These are phyloP conservation scores for Coemansia sp. DNA, from an alignment of 371 early-diverging fungal genomes.

Conservation along the genomic window DNA sequence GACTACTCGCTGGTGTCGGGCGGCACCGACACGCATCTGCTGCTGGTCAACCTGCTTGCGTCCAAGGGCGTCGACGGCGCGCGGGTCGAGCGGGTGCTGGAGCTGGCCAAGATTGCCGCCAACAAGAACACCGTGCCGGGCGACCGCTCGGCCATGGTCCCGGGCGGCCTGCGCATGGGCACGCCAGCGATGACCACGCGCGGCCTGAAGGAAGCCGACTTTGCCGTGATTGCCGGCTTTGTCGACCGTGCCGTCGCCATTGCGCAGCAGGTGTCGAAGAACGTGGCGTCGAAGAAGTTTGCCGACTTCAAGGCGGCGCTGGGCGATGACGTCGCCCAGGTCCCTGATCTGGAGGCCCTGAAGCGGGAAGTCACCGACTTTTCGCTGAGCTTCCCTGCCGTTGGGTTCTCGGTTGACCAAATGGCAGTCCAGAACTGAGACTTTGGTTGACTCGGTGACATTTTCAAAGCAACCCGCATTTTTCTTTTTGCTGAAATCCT, in stretches of 20 bases:
- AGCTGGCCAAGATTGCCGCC: constrained; percentile 92
- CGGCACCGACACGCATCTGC: constrained; percentile 94
- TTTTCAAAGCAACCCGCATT: too few species aligned
- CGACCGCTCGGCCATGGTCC: constrained; percentile 93
- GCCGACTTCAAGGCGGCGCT: constrained; percentile 50
- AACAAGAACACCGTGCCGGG: constrained; percentile 99
- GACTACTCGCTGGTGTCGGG: constrained; percentile 90
- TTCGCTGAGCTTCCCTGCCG: constrained; percentile 51
- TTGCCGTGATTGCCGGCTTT: constrained; percentile 79
- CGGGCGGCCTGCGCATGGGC: constrained; percentile 92
- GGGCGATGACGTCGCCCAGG: constrained; percentile 37
- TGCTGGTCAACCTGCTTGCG: constrained; percentile 76
- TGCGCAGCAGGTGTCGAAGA: constrained; percentile 61
- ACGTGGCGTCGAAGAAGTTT: constrained; percentile 55
- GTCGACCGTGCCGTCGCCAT: constrained; percentile 82
- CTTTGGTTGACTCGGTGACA: background rate
- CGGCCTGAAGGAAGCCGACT: constrained; percentile 86
- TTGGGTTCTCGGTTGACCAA: constrained; percentile 47
- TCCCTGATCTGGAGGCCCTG: constrained; percentile 41
- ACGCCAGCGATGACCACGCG: constrained; percentile 98
- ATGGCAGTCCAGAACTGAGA: constrained; percentile 13
- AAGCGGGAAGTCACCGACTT: constrained; percentile 48
- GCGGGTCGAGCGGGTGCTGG: constrained; percentile 90
- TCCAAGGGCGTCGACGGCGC: constrained; percentile 83
- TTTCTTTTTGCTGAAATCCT: background rate